phyloP scores from a whole-genome alignment of 2,329 filamentous ascomycete genomes.

The Tricladium varicosporioides region DNA sequence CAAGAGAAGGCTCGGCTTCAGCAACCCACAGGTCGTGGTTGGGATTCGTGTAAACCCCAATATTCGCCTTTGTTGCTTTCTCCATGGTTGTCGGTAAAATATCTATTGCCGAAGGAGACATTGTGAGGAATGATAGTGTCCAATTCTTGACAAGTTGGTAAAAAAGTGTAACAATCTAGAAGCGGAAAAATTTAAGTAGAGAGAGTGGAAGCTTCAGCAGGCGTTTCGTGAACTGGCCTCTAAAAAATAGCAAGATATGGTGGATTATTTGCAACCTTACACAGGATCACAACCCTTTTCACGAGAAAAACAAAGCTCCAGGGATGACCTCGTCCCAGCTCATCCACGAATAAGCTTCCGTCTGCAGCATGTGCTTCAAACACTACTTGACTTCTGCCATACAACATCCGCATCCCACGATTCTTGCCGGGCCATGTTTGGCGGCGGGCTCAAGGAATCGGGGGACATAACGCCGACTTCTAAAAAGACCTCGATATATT shows the following conservation, averaged over 20 bases:
- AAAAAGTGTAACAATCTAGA: background rate
- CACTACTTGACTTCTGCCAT: background rate
- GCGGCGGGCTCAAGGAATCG: slow-evolving; percentile 8
- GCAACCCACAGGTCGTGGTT: slow-evolving; percentile 88
- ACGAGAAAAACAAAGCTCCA: background rate
- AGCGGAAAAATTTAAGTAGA: too few relatives aligned
- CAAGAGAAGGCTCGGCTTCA: slow-evolving; percentile 71
- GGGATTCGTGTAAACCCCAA: slow-evolving; percentile 94
- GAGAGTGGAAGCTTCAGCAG: background rate
- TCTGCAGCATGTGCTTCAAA: background rate
- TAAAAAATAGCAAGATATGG: background rate
- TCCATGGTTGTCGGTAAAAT: slow-evolving; percentile 19
- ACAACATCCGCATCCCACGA: background rate
- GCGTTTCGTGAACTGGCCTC: background rate
- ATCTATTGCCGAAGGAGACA: slow-evolving; percentile 30
- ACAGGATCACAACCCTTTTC: background rate
- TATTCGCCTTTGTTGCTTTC: slow-evolving; percentile 69
- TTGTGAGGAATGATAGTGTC: background rate
- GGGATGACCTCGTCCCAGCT: background rate
- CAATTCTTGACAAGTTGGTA: background rate
- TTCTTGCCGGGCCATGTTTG: background rate
- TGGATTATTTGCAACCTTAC: background rate
- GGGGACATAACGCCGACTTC: slow-evolving; percentile 6
- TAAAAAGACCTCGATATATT: background rate
- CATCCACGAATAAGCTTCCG: slow-evolving; percentile 1